phyloP scores from a whole-genome alignment of 164 flowering plant genomes.

The Stephania yunnanensis region DNA sequence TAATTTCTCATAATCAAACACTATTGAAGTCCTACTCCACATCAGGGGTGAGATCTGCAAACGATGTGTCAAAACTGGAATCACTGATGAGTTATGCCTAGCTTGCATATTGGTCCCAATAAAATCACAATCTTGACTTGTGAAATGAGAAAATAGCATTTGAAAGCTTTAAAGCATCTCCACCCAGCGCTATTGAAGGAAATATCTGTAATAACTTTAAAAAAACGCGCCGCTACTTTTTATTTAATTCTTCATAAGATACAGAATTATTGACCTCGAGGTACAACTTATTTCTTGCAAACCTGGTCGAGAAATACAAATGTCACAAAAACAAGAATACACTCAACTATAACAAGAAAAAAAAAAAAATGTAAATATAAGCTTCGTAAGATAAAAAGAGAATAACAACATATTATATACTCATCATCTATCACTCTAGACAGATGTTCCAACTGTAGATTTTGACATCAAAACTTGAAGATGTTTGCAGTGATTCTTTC shows the following conservation, averaged over 20 bases:
- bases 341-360: background rate
- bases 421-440: constrained; percentile 3
- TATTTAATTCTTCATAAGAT: background rate
- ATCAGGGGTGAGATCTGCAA: too few species aligned
- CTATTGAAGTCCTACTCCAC: too few species aligned
- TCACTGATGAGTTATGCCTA: too few species aligned
- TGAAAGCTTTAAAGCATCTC: too few species aligned
- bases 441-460: constrained; percentile 64
- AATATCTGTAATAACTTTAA: background rate
- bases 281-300: background rate
- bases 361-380: background rate
- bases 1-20: too few species aligned
- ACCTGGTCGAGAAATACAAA: background rate
- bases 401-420: background rate
- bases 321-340: background rate
- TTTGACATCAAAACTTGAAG: constrained; percentile 48
- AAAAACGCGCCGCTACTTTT: background rate
- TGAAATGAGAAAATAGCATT: too few species aligned
- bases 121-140: too few species aligned
- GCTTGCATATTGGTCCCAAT: too few species aligned
- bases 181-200: too few species aligned
- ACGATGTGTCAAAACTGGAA: too few species aligned
- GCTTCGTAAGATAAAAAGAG: background rate
- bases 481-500: constrained; percentile 36
- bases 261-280: background rate